Percentiles rank a stretch among this genome's conserved stretches.
phyloP scores from a whole-genome alignment of 2,329 filamentous ascomycete genomes.

The Pestalotiopsis sp. region DNA sequence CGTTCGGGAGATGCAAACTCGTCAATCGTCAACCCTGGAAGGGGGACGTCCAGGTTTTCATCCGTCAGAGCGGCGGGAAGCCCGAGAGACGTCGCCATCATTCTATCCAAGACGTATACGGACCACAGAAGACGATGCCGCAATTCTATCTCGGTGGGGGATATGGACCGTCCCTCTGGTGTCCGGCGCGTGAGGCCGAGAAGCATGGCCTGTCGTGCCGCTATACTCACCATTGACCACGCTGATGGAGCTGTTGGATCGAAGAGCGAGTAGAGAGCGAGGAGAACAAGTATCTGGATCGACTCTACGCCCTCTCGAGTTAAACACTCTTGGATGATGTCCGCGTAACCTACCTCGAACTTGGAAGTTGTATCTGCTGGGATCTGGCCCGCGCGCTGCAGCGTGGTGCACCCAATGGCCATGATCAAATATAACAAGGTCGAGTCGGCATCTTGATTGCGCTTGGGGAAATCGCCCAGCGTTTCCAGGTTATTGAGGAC shows the following conservation, averaged over 20 bases:
- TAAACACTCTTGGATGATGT: slow-evolving; percentile 45
- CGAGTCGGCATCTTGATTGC: slow-evolving; percentile 31
- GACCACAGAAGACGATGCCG: slow-evolving; percentile 48
- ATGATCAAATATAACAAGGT: slow-evolving; percentile 46
- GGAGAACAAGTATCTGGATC: slow-evolving; percentile 43
- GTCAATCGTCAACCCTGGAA: slow-evolving; percentile 47
- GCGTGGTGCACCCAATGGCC: slow-evolving; percentile 48
- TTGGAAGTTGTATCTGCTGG: slow-evolving; percentile 32
- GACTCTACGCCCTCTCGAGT: slow-evolving; percentile 38
- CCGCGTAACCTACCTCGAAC: slow-evolving; percentile 41
- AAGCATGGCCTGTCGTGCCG: slow-evolving; percentile 41
- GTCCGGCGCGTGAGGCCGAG: slow-evolving; percentile 38
- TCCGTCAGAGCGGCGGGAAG: slow-evolving; percentile 42
- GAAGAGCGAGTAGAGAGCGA: slow-evolving; percentile 47
- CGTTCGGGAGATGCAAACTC: slow-evolving; percentile 45
- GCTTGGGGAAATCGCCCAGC: slow-evolving; percentile 25
- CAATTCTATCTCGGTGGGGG: slow-evolving; percentile 30
- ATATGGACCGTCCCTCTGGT: slow-evolving; percentile 28
- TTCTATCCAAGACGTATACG: slow-evolving; percentile 47
- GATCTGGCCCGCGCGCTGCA: slow-evolving; percentile 45
- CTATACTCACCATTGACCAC: slow-evolving; percentile 43
- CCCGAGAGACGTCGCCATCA: slow-evolving; percentile 45
- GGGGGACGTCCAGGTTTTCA: slow-evolving; percentile 41
- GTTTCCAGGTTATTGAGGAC: slow-evolving; percentile 38
- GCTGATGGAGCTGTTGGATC: slow-evolving; percentile 42